phyloP scores from a whole-genome alignment of 805 yeast species.

The Cyberlindnera maritima region DNA sequence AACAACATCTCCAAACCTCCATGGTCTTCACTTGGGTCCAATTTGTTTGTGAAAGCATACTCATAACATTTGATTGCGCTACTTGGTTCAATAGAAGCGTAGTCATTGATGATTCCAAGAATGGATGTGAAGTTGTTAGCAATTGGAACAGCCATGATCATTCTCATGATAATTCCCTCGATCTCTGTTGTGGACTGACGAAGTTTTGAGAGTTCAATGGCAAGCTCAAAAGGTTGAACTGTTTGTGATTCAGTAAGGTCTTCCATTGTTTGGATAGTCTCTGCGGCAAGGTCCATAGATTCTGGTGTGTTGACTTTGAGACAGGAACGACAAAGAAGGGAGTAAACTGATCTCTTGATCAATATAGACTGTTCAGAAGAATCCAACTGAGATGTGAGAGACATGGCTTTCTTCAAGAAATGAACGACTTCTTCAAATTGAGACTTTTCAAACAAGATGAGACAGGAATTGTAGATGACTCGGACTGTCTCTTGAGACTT shows the following conservation, averaged over 20 bases:
- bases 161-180: conserved; percentile 35
- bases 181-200: not conserved
- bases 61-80: conserved; percentile 34
- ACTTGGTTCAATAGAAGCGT: conserved; percentile 24
- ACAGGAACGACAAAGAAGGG: too few species aligned
- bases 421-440: conserved; percentile 11
- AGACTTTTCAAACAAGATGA: conserved; percentile 20
- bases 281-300: too few species aligned
- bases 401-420: conserved; percentile 20
- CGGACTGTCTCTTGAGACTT: conserved; percentile 23
- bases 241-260: too few species aligned
- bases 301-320: conserved; percentile 11
- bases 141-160: conserved; percentile 32
- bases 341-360: conserved; percentile 13
- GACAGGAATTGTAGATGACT: conserved; percentile 32
- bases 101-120: conserved; percentile 29
- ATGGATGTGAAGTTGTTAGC: conserved; percentile 24
- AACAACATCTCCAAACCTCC: conserved; percentile 22
- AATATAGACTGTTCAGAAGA: conserved; percentile 22
- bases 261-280: too few species aligned
- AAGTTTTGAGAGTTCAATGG: too few species aligned
- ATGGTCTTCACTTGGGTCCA: conserved; percentile 28
- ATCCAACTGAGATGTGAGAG: conserved; percentile 14
- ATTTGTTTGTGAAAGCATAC: conserved; percentile 33
- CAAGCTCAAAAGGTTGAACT: too few species aligned